Evolutionary conservation across 2,329 filamentous ascomycete species (phyloP).

Genomic region (Amesomyces nigricolor): DNA sequence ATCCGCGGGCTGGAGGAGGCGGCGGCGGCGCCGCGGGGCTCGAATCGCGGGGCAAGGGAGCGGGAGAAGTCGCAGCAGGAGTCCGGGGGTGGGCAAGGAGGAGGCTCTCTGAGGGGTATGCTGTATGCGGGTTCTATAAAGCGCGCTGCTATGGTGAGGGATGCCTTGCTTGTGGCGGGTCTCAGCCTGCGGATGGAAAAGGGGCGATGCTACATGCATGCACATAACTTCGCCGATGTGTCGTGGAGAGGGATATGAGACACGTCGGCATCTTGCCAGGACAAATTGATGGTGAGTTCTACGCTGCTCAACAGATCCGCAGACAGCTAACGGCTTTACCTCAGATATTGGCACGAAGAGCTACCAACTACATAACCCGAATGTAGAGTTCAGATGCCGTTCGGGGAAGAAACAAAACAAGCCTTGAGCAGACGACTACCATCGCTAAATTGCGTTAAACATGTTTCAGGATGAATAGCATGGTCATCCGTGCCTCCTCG

Average conservation of each 20-base stretch:
- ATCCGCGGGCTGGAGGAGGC: slow-evolving; percentile 32
- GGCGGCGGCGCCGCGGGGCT: slow-evolving; percentile 38
- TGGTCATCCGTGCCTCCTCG: too few relatives aligned
- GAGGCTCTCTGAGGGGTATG: slow-evolving; percentile 2
- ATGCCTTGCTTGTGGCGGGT: not conserved
- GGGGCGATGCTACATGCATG: not conserved
- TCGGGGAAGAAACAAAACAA: too few relatives aligned
- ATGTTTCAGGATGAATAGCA: too few relatives aligned
- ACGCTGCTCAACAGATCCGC: too few relatives aligned
- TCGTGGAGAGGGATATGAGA: slow-evolving; percentile 9
- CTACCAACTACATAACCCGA: too few relatives aligned
- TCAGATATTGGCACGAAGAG: too few relatives aligned
- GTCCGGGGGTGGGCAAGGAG: slow-evolving; percentile 34
- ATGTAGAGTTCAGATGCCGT: too few relatives aligned
- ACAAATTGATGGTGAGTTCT: slow-evolving; percentile 12
- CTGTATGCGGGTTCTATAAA: not conserved
- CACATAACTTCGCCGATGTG: slow-evolving; percentile 18
- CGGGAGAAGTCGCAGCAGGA: slow-evolving; percentile 44
- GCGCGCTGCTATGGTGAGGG: too few relatives aligned
- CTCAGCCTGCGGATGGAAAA: not conserved
- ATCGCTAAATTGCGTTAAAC: too few relatives aligned
- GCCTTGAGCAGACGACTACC: too few relatives aligned
- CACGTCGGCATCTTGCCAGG: slow-evolving; percentile 22
- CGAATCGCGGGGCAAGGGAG: slow-evolving; percentile 33
- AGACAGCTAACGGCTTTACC: too few relatives aligned